Conservation (phyloP, 116 monocot species). For the Cymodocea nodosa region DNA sequence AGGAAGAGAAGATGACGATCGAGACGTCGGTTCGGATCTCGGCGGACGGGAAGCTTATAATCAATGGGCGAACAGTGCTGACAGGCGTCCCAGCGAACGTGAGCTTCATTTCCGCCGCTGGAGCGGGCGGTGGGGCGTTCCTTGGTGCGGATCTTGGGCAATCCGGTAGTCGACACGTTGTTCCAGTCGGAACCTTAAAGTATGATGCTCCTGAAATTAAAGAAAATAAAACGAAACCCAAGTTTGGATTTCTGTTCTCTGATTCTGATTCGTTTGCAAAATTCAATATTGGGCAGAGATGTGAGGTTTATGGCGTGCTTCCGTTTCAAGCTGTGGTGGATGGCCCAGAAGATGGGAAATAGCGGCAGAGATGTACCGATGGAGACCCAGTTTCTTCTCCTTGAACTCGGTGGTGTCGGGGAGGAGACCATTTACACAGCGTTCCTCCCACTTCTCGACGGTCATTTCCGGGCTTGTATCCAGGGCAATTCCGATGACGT, state of each 20-base stretch:
- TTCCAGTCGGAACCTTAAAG: slow-evolving; percentile 61
- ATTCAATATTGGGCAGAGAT: slow-evolving; percentile 21
- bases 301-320: slow-evolving; percentile 51
- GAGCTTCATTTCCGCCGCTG: slow-evolving; percentile 22
- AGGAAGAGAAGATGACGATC: slow-evolving; percentile 44
- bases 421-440: slow-evolving; percentile 30
- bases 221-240: neutral
- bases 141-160: slow-evolving; percentile 37
- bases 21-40: slow-evolving; percentile 29
- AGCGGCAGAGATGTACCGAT: slow-evolving; percentile 48
- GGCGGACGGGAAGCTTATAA: slow-evolving; percentile 30
- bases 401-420: slow-evolving; percentile 24
- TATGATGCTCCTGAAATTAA: slow-evolving; percentile 1
- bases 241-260: neutral
- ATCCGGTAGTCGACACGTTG: slow-evolving; percentile 40
- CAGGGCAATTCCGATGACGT: slow-evolving; percentile 46
- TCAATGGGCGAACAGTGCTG: slow-evolving; percentile 39
- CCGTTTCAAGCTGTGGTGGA: slow-evolving; percentile 95
- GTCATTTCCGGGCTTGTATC: slow-evolving; percentile 54
- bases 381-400: slow-evolving; percentile 81
- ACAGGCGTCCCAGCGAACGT: slow-evolving; percentile 48
- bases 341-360: slow-evolving; percentile 80
- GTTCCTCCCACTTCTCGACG: slow-evolving; percentile 64
- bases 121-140: slow-evolving; percentile 50
- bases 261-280: neutral